phyloP scores from a whole-genome alignment of 208 protist species.

The Leishmania major region DNA sequence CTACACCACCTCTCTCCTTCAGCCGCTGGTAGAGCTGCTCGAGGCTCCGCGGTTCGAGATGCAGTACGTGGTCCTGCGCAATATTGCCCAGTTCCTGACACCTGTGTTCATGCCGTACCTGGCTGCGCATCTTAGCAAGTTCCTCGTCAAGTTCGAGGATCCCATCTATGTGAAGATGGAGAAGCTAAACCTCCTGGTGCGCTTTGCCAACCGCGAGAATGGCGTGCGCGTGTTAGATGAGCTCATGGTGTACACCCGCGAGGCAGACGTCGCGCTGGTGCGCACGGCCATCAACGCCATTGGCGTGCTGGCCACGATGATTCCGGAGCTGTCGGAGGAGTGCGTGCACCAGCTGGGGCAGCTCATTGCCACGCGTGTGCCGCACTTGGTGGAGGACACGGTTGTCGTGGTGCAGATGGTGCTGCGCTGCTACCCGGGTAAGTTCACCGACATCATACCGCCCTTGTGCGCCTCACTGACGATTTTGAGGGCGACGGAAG shows the following conservation, averaged over 20 bases:
- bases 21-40: conserved; percentile 76
- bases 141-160: conserved; percentile 99
- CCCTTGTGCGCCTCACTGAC: conserved; percentile 96
- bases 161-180: conserved; percentile 99
- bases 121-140: conserved; percentile 75
- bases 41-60: conserved; percentile 93
- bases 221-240: conserved; percentile 91
- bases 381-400: conserved; percentile 97
- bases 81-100: conserved; percentile 96
- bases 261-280: conserved; percentile 97
- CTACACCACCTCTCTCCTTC: conserved; percentile 85
- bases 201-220: conserved; percentile 91
- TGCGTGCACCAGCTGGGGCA: conserved; percentile 95
- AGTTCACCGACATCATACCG: conserved; percentile 92
- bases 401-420: conserved; percentile 98
- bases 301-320: conserved; percentile 95
- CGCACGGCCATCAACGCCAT: conserved; percentile 95
- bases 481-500: conserved; percentile 96
- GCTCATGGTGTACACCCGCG: conserved; percentile 94
- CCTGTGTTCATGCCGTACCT: conserved; percentile 74
- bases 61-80: conserved; percentile 98
- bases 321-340: conserved; percentile 89
- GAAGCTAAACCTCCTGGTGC: conserved; percentile 98
- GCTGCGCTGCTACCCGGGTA: conserved; percentile 96
- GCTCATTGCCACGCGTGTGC: conserved; percentile 96